phyloP scores from a whole-genome alignment of 257 asterid genomes.

The Cordia subcordata region DNA sequence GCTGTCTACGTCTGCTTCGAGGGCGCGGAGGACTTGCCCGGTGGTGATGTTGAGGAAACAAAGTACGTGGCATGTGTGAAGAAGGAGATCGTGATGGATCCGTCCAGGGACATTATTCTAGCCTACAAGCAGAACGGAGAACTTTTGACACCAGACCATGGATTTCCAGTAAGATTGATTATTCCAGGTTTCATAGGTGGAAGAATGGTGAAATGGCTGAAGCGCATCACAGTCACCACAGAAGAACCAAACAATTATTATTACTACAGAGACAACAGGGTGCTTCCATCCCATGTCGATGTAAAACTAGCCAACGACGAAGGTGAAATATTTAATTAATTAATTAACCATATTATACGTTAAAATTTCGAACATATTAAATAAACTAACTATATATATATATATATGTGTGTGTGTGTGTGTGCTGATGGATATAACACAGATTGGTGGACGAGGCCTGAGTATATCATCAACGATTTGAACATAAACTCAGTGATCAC shows the following conservation, averaged over 20 bases:
- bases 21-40: conserved; percentile 87
- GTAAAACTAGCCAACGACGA: conserved; percentile 83
- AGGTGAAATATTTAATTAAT: conserved; percentile 65
- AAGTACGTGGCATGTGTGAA: conserved; percentile 69
- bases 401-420: no score
- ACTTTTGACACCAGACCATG: conserved; percentile 66
- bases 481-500: conserved; percentile 92
- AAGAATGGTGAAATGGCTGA: conserved; percentile 94
- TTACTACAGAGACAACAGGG: conserved; percentile 70
- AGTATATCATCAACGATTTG: conserved; percentile 76
- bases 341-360: no score
- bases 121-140: conserved; percentile 97
- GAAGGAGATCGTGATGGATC: conserved; percentile 76
- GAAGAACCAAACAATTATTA: conserved; percentile 70
- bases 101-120: conserved; percentile 60
- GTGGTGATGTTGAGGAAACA: conserved; percentile 93
- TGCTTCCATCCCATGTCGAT: conserved; percentile 84
- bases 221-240: conserved; percentile 63
- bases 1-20: conserved; percentile 74
- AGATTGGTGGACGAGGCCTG: conserved; percentile 99
- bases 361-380: no score
- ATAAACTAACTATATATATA: no score
- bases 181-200: conserved; percentile 96
- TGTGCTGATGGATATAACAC: not conserved
- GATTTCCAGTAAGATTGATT: conserved; percentile 77